Conservation (phyloP, 1,284 basidiomycete species). For the Ustilago trichophora region DNA sequence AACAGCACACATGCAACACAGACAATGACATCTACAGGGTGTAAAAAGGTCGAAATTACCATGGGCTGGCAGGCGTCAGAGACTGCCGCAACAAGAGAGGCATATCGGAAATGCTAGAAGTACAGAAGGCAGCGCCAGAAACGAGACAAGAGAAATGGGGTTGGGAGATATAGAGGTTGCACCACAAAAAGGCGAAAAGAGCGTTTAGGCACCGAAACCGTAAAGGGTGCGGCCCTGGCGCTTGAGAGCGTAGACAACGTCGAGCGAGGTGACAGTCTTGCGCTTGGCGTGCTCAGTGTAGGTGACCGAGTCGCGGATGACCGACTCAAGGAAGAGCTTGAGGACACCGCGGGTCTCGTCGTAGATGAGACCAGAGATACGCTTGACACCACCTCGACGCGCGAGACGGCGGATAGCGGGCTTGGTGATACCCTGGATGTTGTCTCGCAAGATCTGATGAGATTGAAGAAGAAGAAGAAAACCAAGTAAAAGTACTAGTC, state of each 20-base stretch:
- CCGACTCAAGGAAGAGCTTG: conserved; percentile 80
- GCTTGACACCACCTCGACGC: conserved; percentile 76
- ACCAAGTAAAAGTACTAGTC: background rate
- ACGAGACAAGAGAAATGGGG: conserved; percentile 36
- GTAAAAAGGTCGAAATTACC: conserved; percentile 48
- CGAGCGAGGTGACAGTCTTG: conserved; percentile 88
- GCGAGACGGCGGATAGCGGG: conserved; percentile 94
- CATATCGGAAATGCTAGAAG: conserved; percentile 53
- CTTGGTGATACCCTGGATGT: conserved; percentile 78
- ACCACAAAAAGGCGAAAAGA: background rate
- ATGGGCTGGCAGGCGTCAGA: conserved; percentile 42
- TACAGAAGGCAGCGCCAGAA: conserved; percentile 45
- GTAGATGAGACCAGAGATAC: conserved; percentile 85
- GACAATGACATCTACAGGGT: conserved; percentile 18
- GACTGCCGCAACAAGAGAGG: conserved; percentile 44
- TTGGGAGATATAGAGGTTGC: conserved; percentile 2
- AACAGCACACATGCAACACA: background rate
- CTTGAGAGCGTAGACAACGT: conserved; percentile 93
- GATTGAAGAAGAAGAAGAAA: background rate
- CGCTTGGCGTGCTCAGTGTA: conserved; percentile 96
- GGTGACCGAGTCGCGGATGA: conserved; percentile 87
- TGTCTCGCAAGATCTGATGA: conserved; percentile 61
- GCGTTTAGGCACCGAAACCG: conserved; percentile 68
- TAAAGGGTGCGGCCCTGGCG: conserved; percentile 81
- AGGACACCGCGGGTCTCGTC: conserved; percentile 90